Evolutionary conservation across 129 eudicot species (phyloP).

Genomic region (Chrysanthemum makinoi): DNA sequence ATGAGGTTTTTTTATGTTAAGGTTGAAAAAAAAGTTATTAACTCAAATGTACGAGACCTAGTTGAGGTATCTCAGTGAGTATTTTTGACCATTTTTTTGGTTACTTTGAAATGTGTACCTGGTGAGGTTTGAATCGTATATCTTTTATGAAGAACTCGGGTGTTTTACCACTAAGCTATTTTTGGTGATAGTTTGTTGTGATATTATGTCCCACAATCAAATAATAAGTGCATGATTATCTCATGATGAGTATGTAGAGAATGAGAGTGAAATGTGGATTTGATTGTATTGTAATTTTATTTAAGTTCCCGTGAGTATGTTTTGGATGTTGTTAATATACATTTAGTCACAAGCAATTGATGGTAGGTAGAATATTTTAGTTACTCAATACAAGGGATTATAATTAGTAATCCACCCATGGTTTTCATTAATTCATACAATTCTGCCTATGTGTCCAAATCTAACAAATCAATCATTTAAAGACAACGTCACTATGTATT

Average conservation of each 20-base stretch:
- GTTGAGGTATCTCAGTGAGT: no score
- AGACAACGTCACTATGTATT: not conserved
- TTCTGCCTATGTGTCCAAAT: not conserved
- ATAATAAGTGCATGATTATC: not conserved
- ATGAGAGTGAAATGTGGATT: slow-evolving; percentile 14
- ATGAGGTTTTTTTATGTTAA: no score
- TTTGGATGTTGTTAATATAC: slow-evolving; percentile 27
- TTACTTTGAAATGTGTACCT: no score
- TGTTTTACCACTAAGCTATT: no score
- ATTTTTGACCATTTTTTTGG: no score
- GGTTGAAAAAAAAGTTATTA: no score
- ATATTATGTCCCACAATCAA: no score
- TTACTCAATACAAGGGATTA: slow-evolving; percentile 22
- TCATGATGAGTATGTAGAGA: not conserved
- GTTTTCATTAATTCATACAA: slow-evolving; percentile 3
- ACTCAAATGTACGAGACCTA: no score
- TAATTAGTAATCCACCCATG: slow-evolving; percentile 13
- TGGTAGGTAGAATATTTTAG: slow-evolving; percentile 15
- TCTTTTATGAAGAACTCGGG: no score
- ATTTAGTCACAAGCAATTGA: slow-evolving; percentile 1
- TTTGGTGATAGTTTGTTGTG: no score
- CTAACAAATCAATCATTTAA: slow-evolving; percentile 1
- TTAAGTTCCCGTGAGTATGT: slow-evolving; percentile 24
- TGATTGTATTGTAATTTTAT: not conserved
- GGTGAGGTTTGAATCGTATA: no score